Percentiles rank a stretch among this genome's conserved stretches.
phyloP scores from a whole-genome alignment of 768 basidiomycete genomes.

The Panaeolus cyanescens region DNA sequence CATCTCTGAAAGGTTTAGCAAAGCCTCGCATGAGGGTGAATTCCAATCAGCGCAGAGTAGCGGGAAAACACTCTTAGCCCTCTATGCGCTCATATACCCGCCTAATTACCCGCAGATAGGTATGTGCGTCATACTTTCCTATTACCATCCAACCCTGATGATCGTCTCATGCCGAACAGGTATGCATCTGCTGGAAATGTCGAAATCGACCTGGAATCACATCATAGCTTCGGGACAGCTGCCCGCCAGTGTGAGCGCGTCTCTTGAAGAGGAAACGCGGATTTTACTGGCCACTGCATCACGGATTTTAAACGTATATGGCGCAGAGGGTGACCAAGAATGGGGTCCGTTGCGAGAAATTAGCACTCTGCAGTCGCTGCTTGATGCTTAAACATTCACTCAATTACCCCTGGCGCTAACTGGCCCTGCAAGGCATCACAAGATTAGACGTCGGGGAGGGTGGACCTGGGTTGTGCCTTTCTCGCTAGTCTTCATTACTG shows the following conservation, averaged over 20 bases:
- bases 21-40: constrained; percentile 66
- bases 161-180: constrained; percentile 40
- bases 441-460: neutral
- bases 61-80: constrained; percentile 60
- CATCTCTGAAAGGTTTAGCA: constrained; percentile 66
- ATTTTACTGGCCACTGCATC: constrained; percentile 41
- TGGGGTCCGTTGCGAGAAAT: constrained; percentile 59
- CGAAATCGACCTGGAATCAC: constrained; percentile 79
- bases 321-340: constrained; percentile 61
- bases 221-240: constrained; percentile 34
- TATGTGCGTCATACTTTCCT: constrained; percentile 28
- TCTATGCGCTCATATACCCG: constrained; percentile 75
- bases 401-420: neutral
- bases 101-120: constrained; percentile 83
- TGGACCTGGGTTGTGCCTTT: neutral
- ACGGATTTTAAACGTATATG: constrained; percentile 47
- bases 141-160: neutral
- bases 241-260: neutral
- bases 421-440: neutral
- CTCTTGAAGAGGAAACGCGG: neutral
- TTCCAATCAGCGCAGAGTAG: constrained; percentile 51
- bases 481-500: no score
- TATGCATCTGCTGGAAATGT: constrained; percentile 72
- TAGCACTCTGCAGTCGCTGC: constrained; percentile 39
- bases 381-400: constrained; percentile 17